Conservation (phyloP, 352 stramenopile species). For the Hyaloperonospora brassicae region DNA sequence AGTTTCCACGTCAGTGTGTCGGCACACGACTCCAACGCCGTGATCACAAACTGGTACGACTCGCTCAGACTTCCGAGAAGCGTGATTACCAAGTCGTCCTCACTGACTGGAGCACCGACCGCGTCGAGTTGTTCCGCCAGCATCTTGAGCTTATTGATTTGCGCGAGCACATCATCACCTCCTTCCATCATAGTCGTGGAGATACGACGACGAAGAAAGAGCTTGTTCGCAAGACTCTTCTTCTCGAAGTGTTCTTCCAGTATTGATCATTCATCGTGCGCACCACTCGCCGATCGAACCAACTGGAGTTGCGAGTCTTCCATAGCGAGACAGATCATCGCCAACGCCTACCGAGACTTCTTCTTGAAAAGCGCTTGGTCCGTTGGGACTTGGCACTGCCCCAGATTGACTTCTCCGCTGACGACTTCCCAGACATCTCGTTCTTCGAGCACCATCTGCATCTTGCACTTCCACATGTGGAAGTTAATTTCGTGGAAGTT, state of each 20-base stretch:
- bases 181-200: background rate
- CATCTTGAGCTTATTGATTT: background rate
- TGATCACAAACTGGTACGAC: too few species aligned
- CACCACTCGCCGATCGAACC: background rate
- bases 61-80: background rate
- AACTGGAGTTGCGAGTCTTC: background rate
- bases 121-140: background rate
- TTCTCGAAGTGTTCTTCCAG: conserved; percentile 3
- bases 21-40: too few species aligned
- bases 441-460: background rate
- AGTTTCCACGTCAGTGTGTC: too few species aligned
- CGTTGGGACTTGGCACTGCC: background rate
- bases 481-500: background rate
- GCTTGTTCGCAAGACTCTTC: conserved; percentile 2
- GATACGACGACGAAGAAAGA: conserved; percentile 5
- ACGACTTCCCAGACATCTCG: background rate
- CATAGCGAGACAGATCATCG: background rate
- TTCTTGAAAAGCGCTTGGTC: background rate
- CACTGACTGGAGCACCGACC: background rate
- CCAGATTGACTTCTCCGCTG: background rate
- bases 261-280: background rate
- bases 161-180: conserved; percentile 1
- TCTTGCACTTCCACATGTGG: background rate
- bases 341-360: background rate
- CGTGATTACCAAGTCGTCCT: background rate